Evolutionary conservation across 257 asterid genomes (phyloP).

Genomic region (Solanum medicagineum): DNA sequence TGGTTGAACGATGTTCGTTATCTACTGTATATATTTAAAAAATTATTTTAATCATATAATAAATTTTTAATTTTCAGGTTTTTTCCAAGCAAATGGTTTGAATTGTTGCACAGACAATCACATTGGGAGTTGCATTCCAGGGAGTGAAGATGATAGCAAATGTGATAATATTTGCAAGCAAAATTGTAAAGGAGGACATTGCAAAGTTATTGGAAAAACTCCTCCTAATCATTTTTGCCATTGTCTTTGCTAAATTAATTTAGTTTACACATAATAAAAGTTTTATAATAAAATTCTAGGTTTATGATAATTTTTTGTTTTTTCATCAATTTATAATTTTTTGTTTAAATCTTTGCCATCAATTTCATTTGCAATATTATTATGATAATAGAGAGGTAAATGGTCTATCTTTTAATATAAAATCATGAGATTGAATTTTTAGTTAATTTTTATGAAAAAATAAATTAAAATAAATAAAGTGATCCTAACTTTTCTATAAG

Average conservation of each 20-base stretch:
- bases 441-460: neutral
- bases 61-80: neutral
- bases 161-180: neutral
- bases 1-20: too few relatives aligned
- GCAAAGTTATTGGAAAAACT: neutral
- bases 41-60: neutral
- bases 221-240: slow-evolving; percentile 8
- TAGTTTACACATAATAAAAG: neutral
- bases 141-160: neutral
- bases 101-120: neutral
- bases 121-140: neutral
- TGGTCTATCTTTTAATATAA: neutral
- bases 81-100: neutral
- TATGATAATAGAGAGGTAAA: neutral
- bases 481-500: neutral
- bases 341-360: neutral
- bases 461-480: neutral
- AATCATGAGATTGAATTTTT: neutral
- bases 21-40: too few relatives aligned
- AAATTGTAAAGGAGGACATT: neutral
- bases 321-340: neutral
- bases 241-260: neutral
- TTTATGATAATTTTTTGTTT: neutral
- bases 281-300: neutral
- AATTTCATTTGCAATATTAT: neutral